Conservation (phyloP, 257 asterid species). For the Ilex aquifolium region DNA sequence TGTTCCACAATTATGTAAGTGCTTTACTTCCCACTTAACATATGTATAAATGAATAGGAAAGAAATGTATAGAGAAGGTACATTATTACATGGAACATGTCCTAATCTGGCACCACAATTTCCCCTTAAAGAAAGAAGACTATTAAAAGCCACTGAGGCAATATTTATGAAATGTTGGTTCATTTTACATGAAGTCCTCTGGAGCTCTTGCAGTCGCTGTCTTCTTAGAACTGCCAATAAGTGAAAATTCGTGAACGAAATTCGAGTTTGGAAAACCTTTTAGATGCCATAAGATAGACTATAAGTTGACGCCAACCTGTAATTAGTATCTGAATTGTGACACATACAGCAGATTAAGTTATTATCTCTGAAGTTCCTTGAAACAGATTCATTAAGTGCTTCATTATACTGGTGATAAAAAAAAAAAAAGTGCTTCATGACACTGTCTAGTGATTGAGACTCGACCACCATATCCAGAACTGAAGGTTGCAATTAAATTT, state of each 20-base stretch:
- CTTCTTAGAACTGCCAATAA: conserved; percentile 28
- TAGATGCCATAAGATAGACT: neutral
- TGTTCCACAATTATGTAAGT: conserved; percentile 79
- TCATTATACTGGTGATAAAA: conserved; percentile 25
- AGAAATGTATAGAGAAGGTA: neutral
- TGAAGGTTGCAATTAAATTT: conserved; percentile 49
- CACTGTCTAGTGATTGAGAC: conserved; percentile 45
- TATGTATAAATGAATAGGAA: neutral
- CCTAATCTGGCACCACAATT: conserved; percentile 56
- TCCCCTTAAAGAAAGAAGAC: conserved; percentile 46
- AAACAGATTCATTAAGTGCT: conserved; percentile 58
- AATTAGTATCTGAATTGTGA: conserved; percentile 51
- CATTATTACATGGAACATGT: conserved; percentile 50
- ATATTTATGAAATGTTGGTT: too few relatives aligned
- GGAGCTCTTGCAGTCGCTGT: conserved; percentile 57
- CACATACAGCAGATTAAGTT: conserved; percentile 59
- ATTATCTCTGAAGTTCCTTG: conserved; percentile 41
- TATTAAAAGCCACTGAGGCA: conserved; percentile 41
- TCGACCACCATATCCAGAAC: conserved; percentile 60
- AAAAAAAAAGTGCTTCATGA: too few relatives aligned
- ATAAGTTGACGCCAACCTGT: conserved; percentile 17
- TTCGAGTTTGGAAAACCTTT: neutral
- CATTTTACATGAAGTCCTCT: conserved; percentile 10
- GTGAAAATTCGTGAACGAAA: neutral
- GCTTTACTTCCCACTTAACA: neutral